These are phyloP conservation scores for Tylopilus vinaceipallidus DNA, from an alignment of 768 basidiomycete species.

Conservation along the genomic window DNA sequence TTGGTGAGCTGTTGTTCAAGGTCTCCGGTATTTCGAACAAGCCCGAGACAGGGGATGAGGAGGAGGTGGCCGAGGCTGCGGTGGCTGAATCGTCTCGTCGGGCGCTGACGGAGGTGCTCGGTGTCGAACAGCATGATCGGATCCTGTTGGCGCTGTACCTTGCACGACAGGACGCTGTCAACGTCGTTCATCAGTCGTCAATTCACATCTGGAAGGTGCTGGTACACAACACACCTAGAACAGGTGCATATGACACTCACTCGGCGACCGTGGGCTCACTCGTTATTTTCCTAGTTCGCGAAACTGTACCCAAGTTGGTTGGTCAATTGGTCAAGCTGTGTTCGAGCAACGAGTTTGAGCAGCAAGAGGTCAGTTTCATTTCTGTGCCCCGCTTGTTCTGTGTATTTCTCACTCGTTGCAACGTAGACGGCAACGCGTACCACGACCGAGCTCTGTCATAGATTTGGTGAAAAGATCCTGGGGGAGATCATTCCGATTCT, in stretches of 20 bases:
- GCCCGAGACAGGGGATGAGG: conserved; percentile 71
- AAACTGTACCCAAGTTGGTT: conserved; percentile 85
- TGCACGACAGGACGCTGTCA: conserved; percentile 90
- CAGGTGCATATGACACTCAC: conserved; percentile 47
- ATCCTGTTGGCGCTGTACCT: conserved; percentile 90
- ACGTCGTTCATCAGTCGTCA: conserved; percentile 84
- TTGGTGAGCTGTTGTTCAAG: conserved; percentile 95
- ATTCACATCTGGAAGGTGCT: conserved; percentile 98
- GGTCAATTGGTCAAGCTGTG: conserved; percentile 74
- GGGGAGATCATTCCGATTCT: conserved; percentile 81
- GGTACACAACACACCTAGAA: conserved; percentile 90
- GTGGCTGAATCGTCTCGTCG: conserved; percentile 79
- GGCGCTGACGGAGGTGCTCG: conserved; percentile 85
- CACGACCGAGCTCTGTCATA: conserved; percentile 85
- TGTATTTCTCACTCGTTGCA: background rate
- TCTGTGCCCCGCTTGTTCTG: background rate
- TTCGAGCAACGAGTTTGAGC: conserved; percentile 77
- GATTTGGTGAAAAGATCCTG: conserved; percentile 90
- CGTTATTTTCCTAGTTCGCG: conserved; percentile 56
- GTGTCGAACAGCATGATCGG: conserved; percentile 83
- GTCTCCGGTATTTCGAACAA: conserved; percentile 95
- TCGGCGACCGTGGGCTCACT: background rate
- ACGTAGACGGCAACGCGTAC: conserved; percentile 79
- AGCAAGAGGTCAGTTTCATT: conserved; percentile 68
- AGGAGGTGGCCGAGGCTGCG: conserved; percentile 58